A percentile compares a stretch with the other conserved stretches of the same genome.
These are phyloP conservation scores for Apiospora pterosperma DNA, from an alignment of 2,329 filamentous ascomycete genomes.

Conservation along the genomic window DNA sequence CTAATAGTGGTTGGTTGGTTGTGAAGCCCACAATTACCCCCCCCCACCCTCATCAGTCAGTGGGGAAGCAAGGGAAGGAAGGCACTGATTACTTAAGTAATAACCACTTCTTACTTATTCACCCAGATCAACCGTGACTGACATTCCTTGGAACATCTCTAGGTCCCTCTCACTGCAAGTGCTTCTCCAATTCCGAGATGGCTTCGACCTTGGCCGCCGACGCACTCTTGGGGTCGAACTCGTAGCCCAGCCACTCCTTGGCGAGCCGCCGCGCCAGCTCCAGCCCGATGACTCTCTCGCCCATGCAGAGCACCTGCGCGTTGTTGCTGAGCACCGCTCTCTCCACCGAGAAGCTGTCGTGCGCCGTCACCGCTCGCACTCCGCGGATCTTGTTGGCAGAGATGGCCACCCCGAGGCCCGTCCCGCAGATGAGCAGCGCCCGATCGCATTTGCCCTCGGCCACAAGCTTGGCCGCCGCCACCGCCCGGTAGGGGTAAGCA, in stretches of 20 bases:
- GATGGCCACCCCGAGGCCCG: conserved; percentile 83
- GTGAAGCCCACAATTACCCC: neutral
- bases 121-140: neutral
- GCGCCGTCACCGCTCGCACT: conserved; percentile 82
- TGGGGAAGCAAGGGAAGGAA: neutral
- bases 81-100: neutral
- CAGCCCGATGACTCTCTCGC: conserved; percentile 76
- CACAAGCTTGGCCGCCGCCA: conserved; percentile 64
- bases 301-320: conserved; percentile 83
- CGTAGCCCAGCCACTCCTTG: conserved; percentile 80
- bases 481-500: conserved; percentile 76
- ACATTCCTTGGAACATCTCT: too few relatives aligned
- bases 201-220: conserved; percentile 44
- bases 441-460: conserved; percentile 66
- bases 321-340: conserved; percentile 78
- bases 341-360: conserved; percentile 83
- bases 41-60: neutral
- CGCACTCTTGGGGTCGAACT: conserved; percentile 65
- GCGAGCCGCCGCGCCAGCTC: conserved; percentile 76
- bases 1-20: neutral
- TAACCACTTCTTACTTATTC: neutral
- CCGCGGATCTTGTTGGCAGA: conserved; percentile 85
- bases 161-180: neutral
- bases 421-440: conserved; percentile 80
- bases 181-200: conserved; percentile 36